A percentile compares a stretch with the other conserved stretches of the same genome.
Conservation (phyloP, 78 protist genomes). For the Mastigamoeba balamuthi region DNA sequence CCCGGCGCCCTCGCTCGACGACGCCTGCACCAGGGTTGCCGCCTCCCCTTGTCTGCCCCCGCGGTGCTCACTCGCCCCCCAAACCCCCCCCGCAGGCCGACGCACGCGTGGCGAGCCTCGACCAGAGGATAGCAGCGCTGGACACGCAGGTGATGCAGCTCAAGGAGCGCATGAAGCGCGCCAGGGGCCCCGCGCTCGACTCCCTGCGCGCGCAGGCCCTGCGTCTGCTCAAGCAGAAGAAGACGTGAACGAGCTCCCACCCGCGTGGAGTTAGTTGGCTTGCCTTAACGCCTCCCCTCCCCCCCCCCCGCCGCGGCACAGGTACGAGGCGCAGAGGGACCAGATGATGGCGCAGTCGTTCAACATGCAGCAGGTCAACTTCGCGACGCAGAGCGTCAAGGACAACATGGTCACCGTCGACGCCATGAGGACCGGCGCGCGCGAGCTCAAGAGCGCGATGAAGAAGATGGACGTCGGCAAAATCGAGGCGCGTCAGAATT, state of each 20-base stretch:
- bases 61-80: too few relatives aligned
- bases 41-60: too few relatives aligned
- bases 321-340: slow-evolving; percentile 63
- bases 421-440: slow-evolving; percentile 61
- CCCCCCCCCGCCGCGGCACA: background rate
- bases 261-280: background rate
- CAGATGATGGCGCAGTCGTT: slow-evolving; percentile 55
- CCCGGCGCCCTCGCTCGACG: too few relatives aligned
- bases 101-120: background rate
- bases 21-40: too few relatives aligned
- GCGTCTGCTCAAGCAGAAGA: slow-evolving; percentile 49
- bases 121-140: background rate
- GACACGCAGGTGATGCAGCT: background rate
- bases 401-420: slow-evolving; percentile 49
- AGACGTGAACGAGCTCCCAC: slow-evolving; percentile 6
- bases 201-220: slow-evolving; percentile 18
- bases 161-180: background rate
- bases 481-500: slow-evolving; percentile 30
- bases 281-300: background rate
- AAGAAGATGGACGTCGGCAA: slow-evolving; percentile 50
- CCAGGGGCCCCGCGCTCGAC: background rate
- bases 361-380: slow-evolving; percentile 68
- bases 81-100: too few relatives aligned
- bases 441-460: slow-evolving; percentile 44
- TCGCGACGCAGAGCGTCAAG: slow-evolving; percentile 50